Base-by-base conservation (phyloP, 225 moss, liverwort and hornwort species). In the Antitrichia curtipendula region DNA sequence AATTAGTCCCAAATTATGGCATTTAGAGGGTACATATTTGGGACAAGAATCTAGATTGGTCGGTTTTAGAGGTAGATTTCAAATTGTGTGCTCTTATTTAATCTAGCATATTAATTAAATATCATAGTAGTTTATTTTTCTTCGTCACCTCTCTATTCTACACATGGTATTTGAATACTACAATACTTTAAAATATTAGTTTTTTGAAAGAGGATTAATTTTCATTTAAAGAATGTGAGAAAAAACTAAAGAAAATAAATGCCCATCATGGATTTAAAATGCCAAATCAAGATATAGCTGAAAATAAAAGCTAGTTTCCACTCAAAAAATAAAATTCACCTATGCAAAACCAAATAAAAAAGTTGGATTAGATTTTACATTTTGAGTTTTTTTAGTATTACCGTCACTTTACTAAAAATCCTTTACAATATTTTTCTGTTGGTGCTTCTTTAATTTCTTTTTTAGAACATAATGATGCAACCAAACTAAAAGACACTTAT, bases 251-350 rank as follows among this genome's bases (percentile, higher is more conserved):
- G 29, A 45, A 45, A 45, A 31, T 5, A n/a, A n/a, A n/a, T n/a
- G n/a, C n/a, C n/a, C n/a, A n/a, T n/a, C n/a, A n/a, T n/a, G n/a
- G n/a, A n/a, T n/a, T n/a, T n/a, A 45, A 45, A 45, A 31, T 5
- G 1, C 2, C 8, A 1, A 3, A 40, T 40, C 0, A 1, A 14
- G 14, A 24, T 27, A 9, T 10, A 27, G 16, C 9, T 9, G 15
- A 70, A 70, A 25, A 24, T 24, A 41, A 41, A 25, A 70, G 7
- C 22, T 66, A 38, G 12, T 22, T 66, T 66, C 12, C 4, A 22
- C 21, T 12, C 12, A n/a, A 12, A 24, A 38, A 41, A 70, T 17
- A 12, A 68, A 38, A 23, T 23, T 22, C 7, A 13, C 13, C 4
- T 7, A 2, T 38, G 4, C 22, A 41, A 41, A 4, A 43, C 43